A percentile compares a stretch with the other conserved stretches of the same genome.
Evolutionary conservation across 768 basidiomycete genomes (phyloP).

Genomic region (Cyathus striatus): DNA sequence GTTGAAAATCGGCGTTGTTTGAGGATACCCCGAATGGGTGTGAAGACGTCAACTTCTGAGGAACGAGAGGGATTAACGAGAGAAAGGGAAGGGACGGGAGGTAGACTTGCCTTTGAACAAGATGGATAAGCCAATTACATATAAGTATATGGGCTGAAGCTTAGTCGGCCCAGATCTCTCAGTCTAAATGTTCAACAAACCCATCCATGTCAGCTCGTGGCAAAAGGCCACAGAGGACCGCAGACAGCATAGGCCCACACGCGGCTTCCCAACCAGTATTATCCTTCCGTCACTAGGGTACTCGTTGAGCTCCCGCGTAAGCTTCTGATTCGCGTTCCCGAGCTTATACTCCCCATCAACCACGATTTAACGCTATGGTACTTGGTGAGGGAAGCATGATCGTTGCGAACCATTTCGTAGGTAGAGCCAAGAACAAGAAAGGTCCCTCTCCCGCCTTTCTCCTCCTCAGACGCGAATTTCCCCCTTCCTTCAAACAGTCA

Average conservation of each 20-base stretch:
- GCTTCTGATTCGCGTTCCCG: slow-evolving; percentile 90
- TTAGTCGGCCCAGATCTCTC: no score
- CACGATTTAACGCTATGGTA: no score
- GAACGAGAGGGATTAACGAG: no score
- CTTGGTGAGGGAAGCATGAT: no score
- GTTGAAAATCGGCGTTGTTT: no score
- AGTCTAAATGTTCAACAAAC: slow-evolving; percentile 81
- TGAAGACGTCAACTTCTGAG: no score
- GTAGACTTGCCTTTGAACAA: slow-evolving; percentile 85
- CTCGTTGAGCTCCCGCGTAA: slow-evolving; percentile 87
- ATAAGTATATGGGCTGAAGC: slow-evolving; percentile 96
- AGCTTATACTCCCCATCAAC: slow-evolving; percentile 95
- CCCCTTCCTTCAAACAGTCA: slow-evolving; percentile 2
- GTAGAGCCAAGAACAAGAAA: slow-evolving; percentile 91
- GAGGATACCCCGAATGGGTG: no score
- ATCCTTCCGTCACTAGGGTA: slow-evolving; percentile 82
- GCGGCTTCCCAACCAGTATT: slow-evolving; percentile 97
- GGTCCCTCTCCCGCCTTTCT: slow-evolving; percentile 38
- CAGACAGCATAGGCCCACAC: slow-evolving; percentile 59
- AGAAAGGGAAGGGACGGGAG: no score
- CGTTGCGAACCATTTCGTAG: no score
- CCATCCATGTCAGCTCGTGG: slow-evolving; percentile 1
- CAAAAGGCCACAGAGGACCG: slow-evolving; percentile 2
- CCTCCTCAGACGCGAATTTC: slow-evolving; percentile 13
- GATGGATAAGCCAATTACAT: slow-evolving; percentile 82